Conservation (phyloP, 331 rosid species). For the Saraca asoca region DNA sequence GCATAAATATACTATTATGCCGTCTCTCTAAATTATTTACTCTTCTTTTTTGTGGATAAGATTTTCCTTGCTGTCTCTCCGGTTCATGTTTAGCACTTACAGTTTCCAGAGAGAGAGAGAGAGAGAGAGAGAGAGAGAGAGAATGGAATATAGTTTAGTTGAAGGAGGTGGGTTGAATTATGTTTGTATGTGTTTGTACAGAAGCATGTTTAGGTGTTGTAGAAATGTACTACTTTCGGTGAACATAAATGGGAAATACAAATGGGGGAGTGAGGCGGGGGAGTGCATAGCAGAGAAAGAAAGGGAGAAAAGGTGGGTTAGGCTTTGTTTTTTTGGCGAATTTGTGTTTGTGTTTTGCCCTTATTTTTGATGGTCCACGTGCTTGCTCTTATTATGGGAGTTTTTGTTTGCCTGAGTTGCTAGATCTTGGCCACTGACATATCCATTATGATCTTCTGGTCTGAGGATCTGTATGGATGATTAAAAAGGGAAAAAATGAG, state of each 20-base stretch:
- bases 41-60: slow-evolving; percentile 50
- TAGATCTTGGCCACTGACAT: too few species aligned
- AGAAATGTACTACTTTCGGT: slow-evolving; percentile 39
- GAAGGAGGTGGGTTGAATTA: slow-evolving; percentile 20
- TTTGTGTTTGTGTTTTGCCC: too few species aligned
- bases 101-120: background rate
- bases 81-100: slow-evolving; percentile 42
- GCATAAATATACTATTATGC: too few species aligned
- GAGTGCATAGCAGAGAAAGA: background rate
- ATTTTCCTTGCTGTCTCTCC: slow-evolving; percentile 29
- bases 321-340: background rate
- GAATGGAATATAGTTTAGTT: slow-evolving; percentile 13
- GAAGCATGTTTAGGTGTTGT: slow-evolving; percentile 31
- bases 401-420: too few species aligned
- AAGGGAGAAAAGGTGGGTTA: background rate
- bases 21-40: too few species aligned
- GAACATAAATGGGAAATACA: slow-evolving; percentile 28
- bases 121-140: slow-evolving; percentile 1
- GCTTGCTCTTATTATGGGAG: too few species aligned
- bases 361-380: too few species aligned
- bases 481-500: background rate
- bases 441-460: slow-evolving; percentile 90
- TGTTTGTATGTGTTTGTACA: slow-evolving; percentile 22
- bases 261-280: background rate
- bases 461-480: slow-evolving; percentile 39